Evolutionary conservation across 805 yeast species (phyloP).

Genomic region (Metschnikowia borealis): DNA sequence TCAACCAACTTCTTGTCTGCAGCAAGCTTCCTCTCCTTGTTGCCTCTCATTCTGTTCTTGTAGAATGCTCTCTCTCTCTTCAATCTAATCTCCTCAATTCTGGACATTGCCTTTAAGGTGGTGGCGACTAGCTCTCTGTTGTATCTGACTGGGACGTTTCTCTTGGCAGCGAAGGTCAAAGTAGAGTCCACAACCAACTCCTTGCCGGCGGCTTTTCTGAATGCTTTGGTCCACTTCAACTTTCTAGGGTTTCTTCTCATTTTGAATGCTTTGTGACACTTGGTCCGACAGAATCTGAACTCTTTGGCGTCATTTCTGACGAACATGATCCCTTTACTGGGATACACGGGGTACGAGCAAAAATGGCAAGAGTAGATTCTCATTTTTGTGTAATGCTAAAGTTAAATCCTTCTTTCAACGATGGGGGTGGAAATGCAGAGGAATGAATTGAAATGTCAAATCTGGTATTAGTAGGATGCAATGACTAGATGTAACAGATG

Average conservation of each 20-base stretch:
- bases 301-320: conserved; percentile 98
- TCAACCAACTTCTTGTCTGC: conserved; percentile 87
- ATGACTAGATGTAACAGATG: conserved; percentile 3
- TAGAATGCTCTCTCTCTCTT: conserved; percentile 98
- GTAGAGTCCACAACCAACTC: conserved; percentile 97
- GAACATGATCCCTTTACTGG: conserved; percentile 88
- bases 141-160: conserved; percentile 97
- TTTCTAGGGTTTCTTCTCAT: conserved; percentile 98
- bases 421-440: conserved; percentile 1
- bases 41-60: conserved; percentile 98
- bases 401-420: neutral
- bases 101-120: conserved; percentile 90
- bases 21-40: conserved; percentile 79
- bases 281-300: conserved; percentile 94
- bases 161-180: conserved; percentile 91
- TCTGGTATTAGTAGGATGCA: neutral
- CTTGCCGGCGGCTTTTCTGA: conserved; percentile 98
- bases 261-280: conserved; percentile 96
- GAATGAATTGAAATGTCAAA: conserved; percentile 6
- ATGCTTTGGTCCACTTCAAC: conserved; percentile 97
- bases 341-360: conserved; percentile 93
- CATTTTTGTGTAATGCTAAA: conserved; percentile 41
- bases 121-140: conserved; percentile 94
- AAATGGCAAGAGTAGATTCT: conserved; percentile 91
- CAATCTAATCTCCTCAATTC: conserved; percentile 93